Conservation (phyloP, 257 asterid species). For the Solanum peruvianum region DNA sequence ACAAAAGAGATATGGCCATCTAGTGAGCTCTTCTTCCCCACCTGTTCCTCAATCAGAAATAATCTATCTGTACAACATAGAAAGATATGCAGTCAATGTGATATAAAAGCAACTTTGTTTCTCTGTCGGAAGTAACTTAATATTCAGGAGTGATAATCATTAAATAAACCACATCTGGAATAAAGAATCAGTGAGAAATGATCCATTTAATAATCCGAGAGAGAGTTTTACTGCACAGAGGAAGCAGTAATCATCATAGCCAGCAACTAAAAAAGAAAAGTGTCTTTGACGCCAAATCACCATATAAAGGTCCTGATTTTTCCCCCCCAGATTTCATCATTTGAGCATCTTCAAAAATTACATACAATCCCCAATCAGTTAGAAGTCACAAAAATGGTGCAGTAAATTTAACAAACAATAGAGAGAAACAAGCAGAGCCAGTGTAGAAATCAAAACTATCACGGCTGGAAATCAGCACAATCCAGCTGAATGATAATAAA, state of each 20-base stretch:
- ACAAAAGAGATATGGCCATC: conserved; percentile 84
- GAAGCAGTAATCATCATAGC: background rate
- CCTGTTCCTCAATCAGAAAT: conserved; percentile 61
- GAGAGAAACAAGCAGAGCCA: background rate
- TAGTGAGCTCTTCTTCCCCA: conserved; percentile 43
- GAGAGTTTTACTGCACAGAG: background rate
- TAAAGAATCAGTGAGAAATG: background rate
- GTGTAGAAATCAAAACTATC: background rate
- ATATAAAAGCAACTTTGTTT: background rate
- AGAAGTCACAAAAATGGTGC: background rate
- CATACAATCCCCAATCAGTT: background rate
- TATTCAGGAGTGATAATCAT: background rate
- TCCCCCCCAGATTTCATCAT: background rate
- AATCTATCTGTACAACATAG: conserved; percentile 4
- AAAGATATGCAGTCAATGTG: background rate
- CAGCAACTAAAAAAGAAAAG: background rate
- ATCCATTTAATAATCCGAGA: background rate
- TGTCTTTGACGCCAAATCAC: background rate
- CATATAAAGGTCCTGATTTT: background rate
- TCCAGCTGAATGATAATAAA: background rate
- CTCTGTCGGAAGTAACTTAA: background rate
- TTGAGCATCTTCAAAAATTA: background rate
- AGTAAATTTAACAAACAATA: background rate
- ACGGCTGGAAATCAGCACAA: background rate
- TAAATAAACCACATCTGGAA: background rate